Evolutionary conservation across 2,329 filamentous ascomycete species (phyloP).

Genomic region (Botrytis squamosa): DNA sequence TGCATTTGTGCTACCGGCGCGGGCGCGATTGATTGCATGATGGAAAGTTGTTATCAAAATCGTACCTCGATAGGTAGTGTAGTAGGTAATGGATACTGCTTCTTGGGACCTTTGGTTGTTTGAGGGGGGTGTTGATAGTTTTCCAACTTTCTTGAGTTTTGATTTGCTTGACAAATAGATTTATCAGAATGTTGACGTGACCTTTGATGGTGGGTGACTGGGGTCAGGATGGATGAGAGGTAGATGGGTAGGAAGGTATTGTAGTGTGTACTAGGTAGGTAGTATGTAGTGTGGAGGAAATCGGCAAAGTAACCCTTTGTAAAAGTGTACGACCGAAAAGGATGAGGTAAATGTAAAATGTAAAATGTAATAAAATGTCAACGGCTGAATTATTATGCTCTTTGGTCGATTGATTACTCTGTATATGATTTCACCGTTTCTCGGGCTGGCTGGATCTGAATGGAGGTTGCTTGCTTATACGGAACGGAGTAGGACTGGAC

Average conservation of each 20-base stretch:
- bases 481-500: background rate
- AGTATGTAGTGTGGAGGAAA: background rate
- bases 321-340: background rate
- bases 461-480: background rate
- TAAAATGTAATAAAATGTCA: background rate
- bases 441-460: background rate
- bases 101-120: background rate
- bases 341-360: background rate
- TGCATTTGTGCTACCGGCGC: slow-evolving; percentile 36
- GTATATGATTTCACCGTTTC: background rate
- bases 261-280: background rate
- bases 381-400: background rate
- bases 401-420: background rate
- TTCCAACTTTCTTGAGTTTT: background rate
- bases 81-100: background rate
- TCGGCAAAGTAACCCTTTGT: background rate
- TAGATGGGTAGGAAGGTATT: background rate
- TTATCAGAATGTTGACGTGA: slow-evolving; percentile 18
- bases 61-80: background rate
- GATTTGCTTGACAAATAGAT: slow-evolving; percentile 20
- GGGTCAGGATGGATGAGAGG: background rate
- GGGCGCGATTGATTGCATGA: slow-evolving; percentile 39
- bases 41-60: background rate
- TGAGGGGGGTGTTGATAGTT: background rate
- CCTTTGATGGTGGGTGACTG: background rate